A percentile compares a stretch with the other conserved stretches of the same genome.
phyloP scores from a whole-genome alignment of 306 rosid species.

The Argentina anserina region DNA sequence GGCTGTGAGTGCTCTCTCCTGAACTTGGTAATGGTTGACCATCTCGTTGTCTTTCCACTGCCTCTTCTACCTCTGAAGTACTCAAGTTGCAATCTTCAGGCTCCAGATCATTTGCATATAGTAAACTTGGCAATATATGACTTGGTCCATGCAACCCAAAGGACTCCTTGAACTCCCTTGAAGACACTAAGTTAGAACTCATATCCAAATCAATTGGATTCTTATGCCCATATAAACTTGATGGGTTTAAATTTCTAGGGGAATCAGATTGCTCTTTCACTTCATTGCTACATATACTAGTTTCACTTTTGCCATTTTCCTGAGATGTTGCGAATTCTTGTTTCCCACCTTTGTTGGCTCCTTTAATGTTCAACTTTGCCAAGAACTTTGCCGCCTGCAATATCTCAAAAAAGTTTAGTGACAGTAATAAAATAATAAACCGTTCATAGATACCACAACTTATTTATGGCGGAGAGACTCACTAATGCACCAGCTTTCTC shows the following conservation, averaged over 20 bases:
- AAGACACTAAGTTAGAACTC: slow-evolving; percentile 28
- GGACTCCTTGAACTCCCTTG: slow-evolving; percentile 34
- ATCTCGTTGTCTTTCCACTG: slow-evolving; percentile 39
- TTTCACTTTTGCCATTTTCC: slow-evolving; percentile 22
- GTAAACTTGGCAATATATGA: slow-evolving; percentile 23
- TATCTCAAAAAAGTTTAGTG: slow-evolving; percentile 24
- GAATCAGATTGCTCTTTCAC: slow-evolving; percentile 23
- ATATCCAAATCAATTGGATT: slow-evolving; percentile 19
- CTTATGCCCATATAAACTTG: slow-evolving; percentile 16
- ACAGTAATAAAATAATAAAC: background rate
- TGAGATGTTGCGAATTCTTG: slow-evolving; percentile 28
- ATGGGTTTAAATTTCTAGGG: slow-evolving; percentile 26
- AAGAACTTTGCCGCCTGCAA: slow-evolving; percentile 57
- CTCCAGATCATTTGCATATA: slow-evolving; percentile 28
- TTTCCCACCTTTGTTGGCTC: slow-evolving; percentile 34
- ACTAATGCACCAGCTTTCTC: slow-evolving; percentile 31
- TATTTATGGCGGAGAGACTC: slow-evolving; percentile 21
- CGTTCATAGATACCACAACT: background rate
- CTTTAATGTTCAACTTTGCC: slow-evolving; percentile 43
- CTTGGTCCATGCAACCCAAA: slow-evolving; percentile 24
- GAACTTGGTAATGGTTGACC: slow-evolving; percentile 28
- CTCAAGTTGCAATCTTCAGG: slow-evolving; percentile 31
- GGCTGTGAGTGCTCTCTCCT: slow-evolving; percentile 28
- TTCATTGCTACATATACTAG: slow-evolving; percentile 27
- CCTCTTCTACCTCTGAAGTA: slow-evolving; percentile 30